Base-by-base conservation (phyloP, 73 alveolate genomes). In the Diophrys appendiculata region DNA sequence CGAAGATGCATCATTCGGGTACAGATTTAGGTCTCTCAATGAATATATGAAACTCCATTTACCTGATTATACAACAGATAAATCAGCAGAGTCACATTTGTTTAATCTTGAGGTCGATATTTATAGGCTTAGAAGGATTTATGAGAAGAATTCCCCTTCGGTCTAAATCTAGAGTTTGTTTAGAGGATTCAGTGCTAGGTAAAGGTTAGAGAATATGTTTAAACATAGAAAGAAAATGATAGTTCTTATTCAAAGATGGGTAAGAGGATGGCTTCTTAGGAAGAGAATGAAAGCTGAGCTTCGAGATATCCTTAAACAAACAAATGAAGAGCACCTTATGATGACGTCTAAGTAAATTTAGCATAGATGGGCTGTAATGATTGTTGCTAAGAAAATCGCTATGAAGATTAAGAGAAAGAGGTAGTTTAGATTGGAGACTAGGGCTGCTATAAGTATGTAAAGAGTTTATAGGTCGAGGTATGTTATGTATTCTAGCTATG, bases 81-180 rank as follows among this genome's bases (percentile, higher is more conserved):
- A 76, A 28, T 68, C 75, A 18, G 87, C 91, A 8, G 91, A 83
- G 68, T 78, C 70, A 33, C 87, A 77, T 84, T 25, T 84, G 13
- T 23, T 84, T 54, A 76, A 76, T 29, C 69, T 84, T 24, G 86
- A 84, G n/a, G 79, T 84, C 30, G 92, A 84, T 32, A 26, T 87
- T 3, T 87, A 82, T 55, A 22, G 82, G 34, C 69, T 77, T 3
- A 77, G 68, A 8, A 69, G 92, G 56, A 84, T 86, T 0, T 86
- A 13, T 79, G 93, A 86, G 60, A 54, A 67, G 54, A 86, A 86
- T 68, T 56, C 83, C 18, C 93, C 93, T 14, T 31, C 79, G 1
- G 73, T 86, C 29, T 29, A 84, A 33, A 80, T 86, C 31, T 76
- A 86, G 80, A 71, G 85, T 13, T 28, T 86, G 72, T 87, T 73